Evolutionary conservation across 2,329 filamentous ascomycete genomes (phyloP), one percentile per base, ranked within the genome.

Genomic region (Phaeoacremonium minimum): DNA sequence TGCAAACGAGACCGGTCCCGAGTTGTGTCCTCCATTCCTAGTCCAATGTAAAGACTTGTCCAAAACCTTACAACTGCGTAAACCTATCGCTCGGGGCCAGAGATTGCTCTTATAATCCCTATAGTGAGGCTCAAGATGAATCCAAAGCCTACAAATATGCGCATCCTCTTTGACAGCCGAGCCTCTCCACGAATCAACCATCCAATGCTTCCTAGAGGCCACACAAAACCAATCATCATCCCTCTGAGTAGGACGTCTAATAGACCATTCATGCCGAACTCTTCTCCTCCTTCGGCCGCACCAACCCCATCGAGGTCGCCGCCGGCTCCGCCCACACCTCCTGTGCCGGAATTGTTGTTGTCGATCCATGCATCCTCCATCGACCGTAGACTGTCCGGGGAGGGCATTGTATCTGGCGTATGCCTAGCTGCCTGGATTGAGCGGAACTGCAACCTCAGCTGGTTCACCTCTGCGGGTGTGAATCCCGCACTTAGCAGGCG

Each of bases 291-390:
- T 4, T 71, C 67, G 17, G 69, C 67, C 20, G 73, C 66, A 45
- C 71, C 70, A 17, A 63, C 66, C 29, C 61, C 59, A n/a, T 50
- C 46, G 14, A 48, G 46, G 2, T 38, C 58, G 4, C 45, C 52
- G 2, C 47, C 56, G 1, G 58, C 48, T 15, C 33, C 57, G 44
- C 58, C 50, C 42, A 58, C 45, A 30, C 56, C 50, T 45, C 44
- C 51, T 22, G 60, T 58, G 15, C 58, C 55, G 35, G 50, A 53
- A 18, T 55, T 58, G 43, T 79, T 80, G 37, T 77, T 77, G 50
- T 97, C 91, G 44, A 97, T 84, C 91, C 91, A 97, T 9, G 80
- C 71, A 52, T 97, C 91, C 59, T 97, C 91, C 55, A 96, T 75
- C 15, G 76, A 70, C 12, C 87, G 80, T 49, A 96, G 68, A 18